These are phyloP conservation scores for Cystobasidium slooffiae DNA, from an alignment of 1,284 basidiomycete species.

Conservation along the genomic window DNA sequence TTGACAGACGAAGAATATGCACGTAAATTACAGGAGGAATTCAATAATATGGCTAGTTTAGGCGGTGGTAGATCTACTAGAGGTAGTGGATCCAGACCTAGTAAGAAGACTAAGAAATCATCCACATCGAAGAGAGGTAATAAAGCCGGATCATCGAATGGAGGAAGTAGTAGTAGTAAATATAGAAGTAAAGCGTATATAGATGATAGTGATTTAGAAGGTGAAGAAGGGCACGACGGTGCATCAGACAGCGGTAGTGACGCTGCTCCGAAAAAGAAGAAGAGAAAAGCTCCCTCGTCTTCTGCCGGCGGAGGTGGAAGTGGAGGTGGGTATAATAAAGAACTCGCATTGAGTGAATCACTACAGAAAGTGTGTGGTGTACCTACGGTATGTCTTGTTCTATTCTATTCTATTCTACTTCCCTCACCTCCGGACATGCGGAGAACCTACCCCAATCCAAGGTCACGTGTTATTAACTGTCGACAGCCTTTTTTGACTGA, in stretches of 20 bases:
- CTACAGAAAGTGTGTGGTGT: conserved; percentile 34
- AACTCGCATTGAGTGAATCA: conserved; percentile 34
- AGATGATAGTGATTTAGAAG: conserved; percentile 36
- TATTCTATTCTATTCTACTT: background rate
- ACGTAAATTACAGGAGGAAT: conserved; percentile 33
- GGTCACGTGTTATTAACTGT: conserved; percentile 2
- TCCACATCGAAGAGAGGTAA: background rate
- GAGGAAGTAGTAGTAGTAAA: conserved; percentile 17
- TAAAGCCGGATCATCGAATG: conserved; percentile 4
- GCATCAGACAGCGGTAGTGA: conserved; percentile 16
- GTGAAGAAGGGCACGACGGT: conserved; percentile 8
- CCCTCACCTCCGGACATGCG: background rate
- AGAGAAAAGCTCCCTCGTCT: conserved; percentile 1
- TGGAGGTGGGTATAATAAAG: conserved; percentile 41
- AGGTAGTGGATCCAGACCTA: conserved; percentile 17
- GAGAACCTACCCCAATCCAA: background rate
- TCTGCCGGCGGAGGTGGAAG: conserved; percentile 22
- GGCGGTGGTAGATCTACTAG: conserved; percentile 28
- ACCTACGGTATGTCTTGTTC: conserved; percentile 33
- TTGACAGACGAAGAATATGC: conserved; percentile 42
- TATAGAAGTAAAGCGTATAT: conserved; percentile 37
- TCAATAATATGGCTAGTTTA: conserved; percentile 10
- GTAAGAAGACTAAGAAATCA: conserved; percentile 28
- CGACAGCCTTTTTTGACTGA: background rate
- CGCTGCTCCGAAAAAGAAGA: conserved; percentile 39